phyloP scores from a whole-genome alignment of 2,329 filamentous ascomycete species.

The Paramyrothecium sp. region DNA sequence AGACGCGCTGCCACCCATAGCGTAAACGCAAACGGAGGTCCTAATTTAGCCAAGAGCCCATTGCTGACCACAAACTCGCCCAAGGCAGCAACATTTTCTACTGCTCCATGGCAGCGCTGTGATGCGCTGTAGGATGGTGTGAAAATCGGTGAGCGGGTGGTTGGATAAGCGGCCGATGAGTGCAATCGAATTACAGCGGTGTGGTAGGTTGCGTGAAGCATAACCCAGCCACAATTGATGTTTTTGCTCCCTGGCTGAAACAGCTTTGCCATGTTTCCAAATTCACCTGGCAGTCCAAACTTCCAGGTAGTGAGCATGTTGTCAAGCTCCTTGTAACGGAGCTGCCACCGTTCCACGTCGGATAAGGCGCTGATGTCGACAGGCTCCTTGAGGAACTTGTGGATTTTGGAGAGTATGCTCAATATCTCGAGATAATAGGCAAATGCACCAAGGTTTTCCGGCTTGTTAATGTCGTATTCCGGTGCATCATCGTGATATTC shows the following conservation, averaged over 20 bases:
- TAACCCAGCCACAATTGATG: constrained; percentile 81
- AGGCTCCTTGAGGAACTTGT: constrained; percentile 83
- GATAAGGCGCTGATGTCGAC: constrained; percentile 82
- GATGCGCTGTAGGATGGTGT: constrained; percentile 83
- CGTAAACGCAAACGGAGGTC: constrained; percentile 88
- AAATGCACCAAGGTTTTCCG: constrained; percentile 83
- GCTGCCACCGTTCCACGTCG: constrained; percentile 88
- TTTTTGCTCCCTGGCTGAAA: constrained; percentile 69
- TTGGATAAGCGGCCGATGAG: constrained; percentile 90
- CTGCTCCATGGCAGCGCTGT: constrained; percentile 78
- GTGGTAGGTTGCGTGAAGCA: constrained; percentile 88
- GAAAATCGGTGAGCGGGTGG: constrained; percentile 84
- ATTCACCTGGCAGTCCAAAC: constrained; percentile 77
- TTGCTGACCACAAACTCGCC: constrained; percentile 76
- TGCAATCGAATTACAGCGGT: constrained; percentile 88
- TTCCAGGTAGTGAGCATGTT: constrained; percentile 80
- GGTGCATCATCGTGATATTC: constrained; percentile 38
- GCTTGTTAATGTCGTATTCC: constrained; percentile 66
- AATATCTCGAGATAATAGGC: constrained; percentile 89
- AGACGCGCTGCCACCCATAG: constrained; percentile 89
- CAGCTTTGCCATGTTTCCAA: constrained; percentile 78
- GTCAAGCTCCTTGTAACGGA: constrained; percentile 82
- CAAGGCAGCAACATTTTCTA: constrained; percentile 77
- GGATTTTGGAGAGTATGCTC: constrained; percentile 82
- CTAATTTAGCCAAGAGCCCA: constrained; percentile 74